Percentiles rank a stretch among this genome's conserved stretches.
Conservation (phyloP, 192 early-diverging fungal species). For the Umbelopsis sp. region DNA sequence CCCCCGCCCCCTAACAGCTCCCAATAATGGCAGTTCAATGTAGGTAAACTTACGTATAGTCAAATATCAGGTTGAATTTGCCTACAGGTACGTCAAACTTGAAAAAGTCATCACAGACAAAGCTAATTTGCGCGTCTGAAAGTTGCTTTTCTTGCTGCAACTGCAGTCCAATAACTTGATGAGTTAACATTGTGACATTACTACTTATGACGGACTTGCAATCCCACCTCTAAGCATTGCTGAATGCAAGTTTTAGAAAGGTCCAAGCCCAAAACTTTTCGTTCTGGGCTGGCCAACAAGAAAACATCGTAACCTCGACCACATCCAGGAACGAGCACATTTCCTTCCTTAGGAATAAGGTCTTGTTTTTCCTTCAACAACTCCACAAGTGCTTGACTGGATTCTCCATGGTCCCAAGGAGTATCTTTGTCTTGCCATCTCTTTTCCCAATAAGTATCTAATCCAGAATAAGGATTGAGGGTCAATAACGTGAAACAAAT, state of each 20-base stretch:
- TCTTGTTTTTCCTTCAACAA: conserved; percentile 42
- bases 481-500: background rate
- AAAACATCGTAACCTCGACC: conserved; percentile 75
- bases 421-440: conserved; percentile 44
- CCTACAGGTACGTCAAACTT: conserved; percentile 54
- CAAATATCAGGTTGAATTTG: conserved; percentile 76
- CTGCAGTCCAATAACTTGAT: background rate
- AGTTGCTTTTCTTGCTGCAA: conserved; percentile 2
- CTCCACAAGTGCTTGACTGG: conserved; percentile 51
- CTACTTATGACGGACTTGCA: background rate
- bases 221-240: conserved; percentile 48
- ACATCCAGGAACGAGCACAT: conserved; percentile 66
- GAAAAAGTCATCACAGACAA: conserved; percentile 74
- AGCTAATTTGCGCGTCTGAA: conserved; percentile 44
- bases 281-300: conserved; percentile 62
- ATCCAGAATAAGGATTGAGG: background rate
- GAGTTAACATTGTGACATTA: background rate
- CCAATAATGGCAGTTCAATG: background rate
- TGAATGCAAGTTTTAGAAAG: conserved; percentile 67
- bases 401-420: conserved; percentile 52
- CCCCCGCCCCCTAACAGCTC: background rate
- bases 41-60: conserved; percentile 67
- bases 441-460: conserved; percentile 42
- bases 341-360: conserved; percentile 46
- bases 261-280: conserved; percentile 71